phyloP scores from a whole-genome alignment of 306 rosid genomes.

The Quercus variabilis region DNA sequence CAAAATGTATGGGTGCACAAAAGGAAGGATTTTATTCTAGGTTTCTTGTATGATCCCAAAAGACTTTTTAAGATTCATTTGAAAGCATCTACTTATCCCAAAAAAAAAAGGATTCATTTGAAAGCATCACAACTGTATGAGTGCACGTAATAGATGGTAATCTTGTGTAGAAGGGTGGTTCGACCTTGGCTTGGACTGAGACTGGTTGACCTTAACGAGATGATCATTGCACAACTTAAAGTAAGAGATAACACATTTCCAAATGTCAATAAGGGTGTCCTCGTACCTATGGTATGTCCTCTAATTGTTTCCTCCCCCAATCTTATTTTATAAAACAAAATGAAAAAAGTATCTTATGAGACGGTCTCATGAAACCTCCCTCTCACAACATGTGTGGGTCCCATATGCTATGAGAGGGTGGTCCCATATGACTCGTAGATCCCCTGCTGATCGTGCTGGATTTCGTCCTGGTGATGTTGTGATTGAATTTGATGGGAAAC shows the following conservation, averaged over 20 bases:
- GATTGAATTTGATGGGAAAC: conserved; percentile 71
- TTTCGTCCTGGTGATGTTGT: conserved; percentile 79
- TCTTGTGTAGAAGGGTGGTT: conserved; percentile 70
- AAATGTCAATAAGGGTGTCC: conserved; percentile 65
- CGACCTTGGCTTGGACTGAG: conserved; percentile 94
- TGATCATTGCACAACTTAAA: conserved; percentile 67
- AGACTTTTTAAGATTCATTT: neutral
- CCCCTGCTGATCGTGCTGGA: conserved; percentile 83
- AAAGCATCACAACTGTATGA: conserved; percentile 1
- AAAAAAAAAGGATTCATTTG: no score
- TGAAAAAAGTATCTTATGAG: no score
- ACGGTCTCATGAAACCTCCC: no score
- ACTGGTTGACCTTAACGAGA: conserved; percentile 85
- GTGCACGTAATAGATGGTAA: neutral
- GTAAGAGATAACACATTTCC: conserved; percentile 63
- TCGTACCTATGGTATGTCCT: conserved; percentile 66
- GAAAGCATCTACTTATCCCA: no score
- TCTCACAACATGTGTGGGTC: no score
- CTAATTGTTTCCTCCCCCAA: neutral
- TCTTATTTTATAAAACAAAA: neutral
- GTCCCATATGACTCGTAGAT: conserved; percentile 53
- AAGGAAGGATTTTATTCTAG: neutral
- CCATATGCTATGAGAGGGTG: no score
- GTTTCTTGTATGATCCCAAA: neutral
- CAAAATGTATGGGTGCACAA: neutral